Conservation (phyloP, 2,329 filamentous ascomycete genomes). For the Claviceps monticola region DNA sequence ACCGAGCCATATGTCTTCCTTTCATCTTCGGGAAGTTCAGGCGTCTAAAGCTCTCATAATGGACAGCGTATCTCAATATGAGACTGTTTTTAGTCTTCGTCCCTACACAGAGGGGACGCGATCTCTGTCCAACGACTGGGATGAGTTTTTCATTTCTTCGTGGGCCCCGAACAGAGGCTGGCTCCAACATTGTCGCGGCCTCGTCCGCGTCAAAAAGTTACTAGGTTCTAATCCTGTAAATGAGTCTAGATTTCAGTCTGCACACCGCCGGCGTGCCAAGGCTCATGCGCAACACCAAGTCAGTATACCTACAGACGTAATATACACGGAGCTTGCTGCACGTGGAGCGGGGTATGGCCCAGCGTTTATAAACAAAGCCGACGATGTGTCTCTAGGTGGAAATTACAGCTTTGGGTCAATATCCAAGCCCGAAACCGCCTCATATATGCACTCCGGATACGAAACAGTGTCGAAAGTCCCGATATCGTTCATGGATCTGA, state of each 20-base stretch:
- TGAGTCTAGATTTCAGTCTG: neutral
- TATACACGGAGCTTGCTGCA: conserved; percentile 15
- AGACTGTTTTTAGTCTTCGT: conserved; percentile 13
- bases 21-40: conserved; percentile 14
- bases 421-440: conserved; percentile 25
- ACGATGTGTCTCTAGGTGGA: conserved; percentile 10
- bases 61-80: conserved; percentile 13
- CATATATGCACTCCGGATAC: conserved; percentile 29
- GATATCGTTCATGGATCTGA: conserved; percentile 30
- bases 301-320: conserved; percentile 7
- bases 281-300: neutral
- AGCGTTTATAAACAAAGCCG: conserved; percentile 11
- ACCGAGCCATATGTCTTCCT: conserved; percentile 10
- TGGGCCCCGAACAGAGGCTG: conserved; percentile 37
- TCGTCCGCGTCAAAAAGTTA: conserved; percentile 23
- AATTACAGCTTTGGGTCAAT: conserved; percentile 11
- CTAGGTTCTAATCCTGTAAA: conserved; percentile 11
- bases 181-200: conserved; percentile 43
- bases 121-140: conserved; percentile 30
- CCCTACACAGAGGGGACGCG: conserved; percentile 15
- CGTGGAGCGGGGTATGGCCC: conserved; percentile 15
- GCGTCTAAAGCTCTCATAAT: conserved; percentile 15
- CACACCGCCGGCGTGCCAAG: neutral
- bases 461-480: conserved; percentile 31
- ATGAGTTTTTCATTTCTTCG: conserved; percentile 43